Conservation (phyloP, 2,329 filamentous ascomycete species). For the Claviceps sp. region DNA sequence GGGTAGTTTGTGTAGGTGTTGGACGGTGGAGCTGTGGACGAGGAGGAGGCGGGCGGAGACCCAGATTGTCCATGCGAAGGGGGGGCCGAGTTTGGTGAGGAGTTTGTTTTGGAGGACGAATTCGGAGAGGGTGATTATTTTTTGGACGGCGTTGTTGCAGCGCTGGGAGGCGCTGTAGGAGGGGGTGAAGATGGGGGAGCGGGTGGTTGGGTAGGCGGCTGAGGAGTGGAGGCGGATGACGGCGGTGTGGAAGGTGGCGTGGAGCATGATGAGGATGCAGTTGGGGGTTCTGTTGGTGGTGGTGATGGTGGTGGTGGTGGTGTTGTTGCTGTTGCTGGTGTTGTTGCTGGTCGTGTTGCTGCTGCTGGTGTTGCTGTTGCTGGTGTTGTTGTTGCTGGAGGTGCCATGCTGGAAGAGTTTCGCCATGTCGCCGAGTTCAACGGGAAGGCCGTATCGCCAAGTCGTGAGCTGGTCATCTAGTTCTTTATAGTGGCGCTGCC, state of each 20-base stretch:
- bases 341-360: too few species aligned
- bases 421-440: conserved; percentile 66
- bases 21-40: conserved; percentile 82
- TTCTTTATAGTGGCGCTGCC: conserved; percentile 78
- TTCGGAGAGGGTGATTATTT: conserved; percentile 63
- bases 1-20: conserved; percentile 54
- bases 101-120: conserved; percentile 66
- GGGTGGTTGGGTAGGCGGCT: conserved; percentile 79
- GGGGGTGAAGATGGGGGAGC: conserved; percentile 78
- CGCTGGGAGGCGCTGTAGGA: conserved; percentile 76
- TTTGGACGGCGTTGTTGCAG: conserved; percentile 71
- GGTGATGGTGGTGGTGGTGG: too few species aligned
- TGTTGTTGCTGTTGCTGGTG: too few species aligned
- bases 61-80: conserved; percentile 88
- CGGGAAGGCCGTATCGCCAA: conserved; percentile 75
- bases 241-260: conserved; percentile 79
- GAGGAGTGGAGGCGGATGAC: conserved; percentile 86
- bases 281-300: conserved; percentile 24
- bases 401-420: conserved; percentile 61
- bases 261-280: conserved; percentile 81
- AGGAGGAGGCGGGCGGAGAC: conserved; percentile 77
- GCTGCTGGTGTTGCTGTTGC: too few species aligned
- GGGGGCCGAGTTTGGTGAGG: conserved; percentile 70
- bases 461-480: conserved; percentile 66
- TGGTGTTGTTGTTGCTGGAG: conserved; percentile 66